Conservation (phyloP, 345 rosid genomes). For the Acer yangbiense region DNA sequence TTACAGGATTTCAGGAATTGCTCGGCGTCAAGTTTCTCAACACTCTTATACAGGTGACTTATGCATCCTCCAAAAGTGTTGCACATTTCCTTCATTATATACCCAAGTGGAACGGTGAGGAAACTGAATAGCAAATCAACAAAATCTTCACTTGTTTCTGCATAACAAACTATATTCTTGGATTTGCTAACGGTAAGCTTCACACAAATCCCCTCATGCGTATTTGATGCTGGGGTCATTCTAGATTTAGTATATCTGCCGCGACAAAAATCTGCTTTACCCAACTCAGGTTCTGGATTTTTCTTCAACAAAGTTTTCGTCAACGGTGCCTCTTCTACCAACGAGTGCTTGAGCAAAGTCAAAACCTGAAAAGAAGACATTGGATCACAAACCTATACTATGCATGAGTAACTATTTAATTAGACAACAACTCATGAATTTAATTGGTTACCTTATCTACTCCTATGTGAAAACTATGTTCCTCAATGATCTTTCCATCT, state of each 20-base stretch:
- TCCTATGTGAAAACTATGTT: conserved; percentile 1
- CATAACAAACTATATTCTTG: conserved; percentile 21
- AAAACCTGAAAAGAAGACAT: conserved; percentile 23
- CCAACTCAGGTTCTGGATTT: not conserved
- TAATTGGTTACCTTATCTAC: conserved; percentile 17
- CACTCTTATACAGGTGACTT: conserved; percentile 14
- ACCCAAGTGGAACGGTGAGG: conserved; percentile 36
- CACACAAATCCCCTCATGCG: conserved; percentile 5
- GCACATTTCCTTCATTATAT: conserved; percentile 16
- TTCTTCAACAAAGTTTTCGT: conserved; percentile 20
- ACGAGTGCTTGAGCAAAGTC: conserved; percentile 16
- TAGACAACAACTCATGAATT: no score
- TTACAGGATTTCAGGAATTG: conserved; percentile 15
- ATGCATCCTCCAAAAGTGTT: conserved; percentile 10
- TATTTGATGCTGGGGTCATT: not conserved
- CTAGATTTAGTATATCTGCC: not conserved
- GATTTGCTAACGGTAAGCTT: conserved; percentile 30
- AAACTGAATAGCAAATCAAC: conserved; percentile 36
- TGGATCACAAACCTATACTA: not conserved
- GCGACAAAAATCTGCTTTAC: not conserved
- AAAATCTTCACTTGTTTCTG: conserved; percentile 29
- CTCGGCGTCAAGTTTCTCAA: conserved; percentile 11
- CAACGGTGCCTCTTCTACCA: conserved; percentile 23
- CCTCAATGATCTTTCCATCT: conserved; percentile 15
- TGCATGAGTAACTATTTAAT: no score